Conservation (phyloP, 768 basidiomycete genomes). For the Lactarius quietus region DNA sequence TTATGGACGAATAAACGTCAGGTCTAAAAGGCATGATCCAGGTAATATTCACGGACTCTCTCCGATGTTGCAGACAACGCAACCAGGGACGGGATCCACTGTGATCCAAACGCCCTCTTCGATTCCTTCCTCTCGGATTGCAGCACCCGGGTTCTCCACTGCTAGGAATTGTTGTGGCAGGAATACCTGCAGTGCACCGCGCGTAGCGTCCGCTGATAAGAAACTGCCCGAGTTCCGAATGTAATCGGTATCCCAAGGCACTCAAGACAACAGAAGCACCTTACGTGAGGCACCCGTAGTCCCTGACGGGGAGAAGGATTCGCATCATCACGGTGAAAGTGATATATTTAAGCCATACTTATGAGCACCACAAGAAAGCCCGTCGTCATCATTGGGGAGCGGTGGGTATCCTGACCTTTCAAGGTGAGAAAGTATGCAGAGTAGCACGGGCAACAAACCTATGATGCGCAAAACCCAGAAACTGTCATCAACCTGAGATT, state of each 20-base stretch:
- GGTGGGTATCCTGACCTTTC: slow-evolving; percentile 71
- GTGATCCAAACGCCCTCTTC: slow-evolving; percentile 69
- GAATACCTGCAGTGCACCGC: slow-evolving; percentile 80
- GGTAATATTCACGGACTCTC: slow-evolving; percentile 58
- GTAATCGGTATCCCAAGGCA: background rate
- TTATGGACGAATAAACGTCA: slow-evolving; percentile 2
- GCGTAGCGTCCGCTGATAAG: slow-evolving; percentile 79
- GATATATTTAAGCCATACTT: slow-evolving; percentile 45
- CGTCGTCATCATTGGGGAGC: slow-evolving; percentile 71
- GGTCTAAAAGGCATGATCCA: background rate
- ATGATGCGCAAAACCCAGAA: slow-evolving; percentile 91
- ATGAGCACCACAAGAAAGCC: slow-evolving; percentile 88
- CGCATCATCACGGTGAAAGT: background rate
- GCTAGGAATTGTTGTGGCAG: slow-evolving; percentile 41
- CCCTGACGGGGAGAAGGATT: slow-evolving; percentile 42
- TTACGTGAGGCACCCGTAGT: slow-evolving; percentile 89
- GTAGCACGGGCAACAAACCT: slow-evolving; percentile 39
- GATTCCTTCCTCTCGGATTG: slow-evolving; percentile 50
- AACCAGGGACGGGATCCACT: slow-evolving; percentile 79
- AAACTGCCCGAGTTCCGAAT: slow-evolving; percentile 49
- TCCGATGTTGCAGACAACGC: slow-evolving; percentile 88
- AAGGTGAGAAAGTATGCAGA: slow-evolving; percentile 8
- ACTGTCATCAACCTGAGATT: slow-evolving; percentile 69
- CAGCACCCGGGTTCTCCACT: slow-evolving; percentile 30
- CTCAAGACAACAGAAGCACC: slow-evolving; percentile 25